Evolutionary conservation across 352 stramenopile species (phyloP).

Genomic region (Halophytophthora polymorphica): DNA sequence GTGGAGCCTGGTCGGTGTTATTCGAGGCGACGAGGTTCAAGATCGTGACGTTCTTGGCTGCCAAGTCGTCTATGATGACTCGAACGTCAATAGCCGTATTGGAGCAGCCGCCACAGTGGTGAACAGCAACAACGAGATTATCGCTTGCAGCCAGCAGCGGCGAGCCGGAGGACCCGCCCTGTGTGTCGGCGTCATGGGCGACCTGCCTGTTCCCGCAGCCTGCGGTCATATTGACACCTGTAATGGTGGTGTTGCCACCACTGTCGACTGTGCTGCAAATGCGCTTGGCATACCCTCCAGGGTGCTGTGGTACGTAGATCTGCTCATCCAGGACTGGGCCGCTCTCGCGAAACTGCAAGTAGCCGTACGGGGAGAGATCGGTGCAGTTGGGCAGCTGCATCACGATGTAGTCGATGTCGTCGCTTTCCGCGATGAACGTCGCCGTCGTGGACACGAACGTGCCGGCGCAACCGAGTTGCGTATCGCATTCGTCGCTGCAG

Average conservation of each 20-base stretch:
- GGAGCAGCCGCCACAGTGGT: conserved; percentile 51
- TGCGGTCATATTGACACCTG: conserved; percentile 22
- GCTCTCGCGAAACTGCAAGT: conserved; percentile 42
- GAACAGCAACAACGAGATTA: conserved; percentile 49
- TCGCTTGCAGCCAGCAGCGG: conserved; percentile 37
- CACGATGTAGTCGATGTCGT: conserved; percentile 51
- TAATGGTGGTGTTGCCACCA: conserved; percentile 25
- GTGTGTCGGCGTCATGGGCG: conserved; percentile 42
- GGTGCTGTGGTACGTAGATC: conserved; percentile 69
- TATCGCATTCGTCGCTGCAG: conserved; percentile 45
- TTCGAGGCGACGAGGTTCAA: conserved; percentile 27
- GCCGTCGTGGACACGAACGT: conserved; percentile 40
- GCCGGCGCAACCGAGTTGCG: conserved; percentile 39
- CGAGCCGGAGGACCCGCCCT: conserved; percentile 44
- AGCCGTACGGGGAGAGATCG: conserved; percentile 40
- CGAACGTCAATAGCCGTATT: conserved; percentile 44
- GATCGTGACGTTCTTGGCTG: conserved; percentile 30
- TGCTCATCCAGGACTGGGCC: conserved; percentile 36
- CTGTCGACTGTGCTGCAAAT: conserved; percentile 38
- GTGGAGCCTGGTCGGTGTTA: conserved; percentile 6
- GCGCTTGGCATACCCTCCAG: conserved; percentile 46
- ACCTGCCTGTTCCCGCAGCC: conserved; percentile 40
- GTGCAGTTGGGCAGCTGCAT: conserved; percentile 45
- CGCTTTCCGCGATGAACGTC: conserved; percentile 37
- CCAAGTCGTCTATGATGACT: conserved; percentile 36